These are phyloP conservation scores for Fusarium foetens DNA, from an alignment of 2,329 filamentous ascomycete genomes.

Conservation along the genomic window DNA sequence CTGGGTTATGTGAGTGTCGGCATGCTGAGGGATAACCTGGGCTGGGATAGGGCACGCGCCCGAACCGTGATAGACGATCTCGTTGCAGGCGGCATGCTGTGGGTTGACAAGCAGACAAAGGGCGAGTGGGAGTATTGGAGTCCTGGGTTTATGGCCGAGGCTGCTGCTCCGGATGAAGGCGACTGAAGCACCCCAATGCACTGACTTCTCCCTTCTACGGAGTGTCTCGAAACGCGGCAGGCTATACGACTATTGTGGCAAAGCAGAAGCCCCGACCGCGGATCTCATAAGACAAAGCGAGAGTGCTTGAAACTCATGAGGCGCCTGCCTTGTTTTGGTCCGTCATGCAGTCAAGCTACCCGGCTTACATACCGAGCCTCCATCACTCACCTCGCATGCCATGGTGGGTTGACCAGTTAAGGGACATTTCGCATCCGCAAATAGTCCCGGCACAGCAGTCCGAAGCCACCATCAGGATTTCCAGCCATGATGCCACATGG, in stretches of 20 bases:
- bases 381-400: not conserved
- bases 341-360: not conserved
- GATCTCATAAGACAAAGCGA: not conserved
- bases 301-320: not conserved
- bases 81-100: slow-evolving; percentile 87
- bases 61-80: slow-evolving; percentile 91
- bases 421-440: too few relatives aligned
- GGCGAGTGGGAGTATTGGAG: slow-evolving; percentile 94
- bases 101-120: slow-evolving; percentile 86
- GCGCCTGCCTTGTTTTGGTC: not conserved
- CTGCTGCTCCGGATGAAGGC: slow-evolving; percentile 38
- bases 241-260: not conserved
- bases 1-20: slow-evolving; percentile 89
- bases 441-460: not conserved
- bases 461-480: not conserved
- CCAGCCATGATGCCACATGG: not conserved
- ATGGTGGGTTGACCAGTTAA: too few relatives aligned
- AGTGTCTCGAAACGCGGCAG: not conserved
- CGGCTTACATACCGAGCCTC: not conserved
- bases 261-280: not conserved
- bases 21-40: slow-evolving; percentile 87
- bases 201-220: not conserved
- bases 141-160: slow-evolving; percentile 74
- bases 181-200: slow-evolving; percentile 15
- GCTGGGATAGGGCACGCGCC: slow-evolving; percentile 86